These are phyloP conservation scores for Geotrichum europaeum DNA, from an alignment of 1,139 yeast species.

Conservation along the genomic window DNA sequence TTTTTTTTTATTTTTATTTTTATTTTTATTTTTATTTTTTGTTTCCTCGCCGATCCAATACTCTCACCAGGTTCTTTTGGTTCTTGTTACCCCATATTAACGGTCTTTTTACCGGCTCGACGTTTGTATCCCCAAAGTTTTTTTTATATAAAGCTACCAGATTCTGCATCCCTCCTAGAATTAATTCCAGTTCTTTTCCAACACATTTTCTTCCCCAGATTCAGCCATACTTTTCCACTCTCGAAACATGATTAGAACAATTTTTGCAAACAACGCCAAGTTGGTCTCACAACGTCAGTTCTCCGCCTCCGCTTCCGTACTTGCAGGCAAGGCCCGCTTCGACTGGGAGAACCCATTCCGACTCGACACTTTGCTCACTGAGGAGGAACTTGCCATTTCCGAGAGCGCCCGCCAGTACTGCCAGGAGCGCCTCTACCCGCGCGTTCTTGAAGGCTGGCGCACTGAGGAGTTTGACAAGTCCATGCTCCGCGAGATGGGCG, in stretches of 20 bases:
- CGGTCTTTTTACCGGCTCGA: not conserved
- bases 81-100: not conserved
- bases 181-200: not conserved
- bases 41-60: not conserved
- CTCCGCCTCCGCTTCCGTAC: constrained; percentile 14
- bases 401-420: constrained; percentile 39
- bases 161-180: not conserved
- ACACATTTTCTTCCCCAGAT: not conserved
- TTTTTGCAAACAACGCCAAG: not conserved
- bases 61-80: not conserved
- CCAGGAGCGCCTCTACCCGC: constrained; percentile 37
- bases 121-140: not conserved
- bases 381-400: constrained; percentile 39
- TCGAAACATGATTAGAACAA: constrained; percentile 6
- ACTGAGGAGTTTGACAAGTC: constrained; percentile 37
- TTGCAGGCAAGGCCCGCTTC: constrained; percentile 23
- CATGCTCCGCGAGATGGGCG: constrained; percentile 40
- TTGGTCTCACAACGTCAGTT: constrained; percentile 4
- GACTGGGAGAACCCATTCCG: constrained; percentile 39
- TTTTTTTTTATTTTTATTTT: too few relatives aligned
- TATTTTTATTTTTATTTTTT: not conserved
- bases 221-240: not conserved
- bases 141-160: not conserved
- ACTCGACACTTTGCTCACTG: constrained; percentile 36
- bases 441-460: constrained; percentile 39